A percentile compares a stretch with the other conserved stretches of the same genome.
phyloP scores from a whole-genome alignment of 176 grass and related monocot genomes.

The Oryza nivara region DNA sequence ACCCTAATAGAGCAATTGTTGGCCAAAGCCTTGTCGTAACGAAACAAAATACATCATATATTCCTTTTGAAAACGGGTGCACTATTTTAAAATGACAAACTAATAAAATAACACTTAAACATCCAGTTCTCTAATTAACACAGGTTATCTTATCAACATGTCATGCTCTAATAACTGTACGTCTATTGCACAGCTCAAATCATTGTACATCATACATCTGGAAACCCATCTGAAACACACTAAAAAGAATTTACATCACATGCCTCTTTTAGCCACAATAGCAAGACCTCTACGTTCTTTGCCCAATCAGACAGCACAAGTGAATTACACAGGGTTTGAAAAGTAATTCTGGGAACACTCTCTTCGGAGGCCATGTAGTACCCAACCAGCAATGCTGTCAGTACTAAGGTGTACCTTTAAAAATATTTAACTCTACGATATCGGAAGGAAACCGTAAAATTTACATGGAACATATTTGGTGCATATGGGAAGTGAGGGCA shows the following conservation, averaged over 20 bases:
- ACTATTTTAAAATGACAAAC: neutral
- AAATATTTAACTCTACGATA: neutral
- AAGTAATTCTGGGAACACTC: neutral
- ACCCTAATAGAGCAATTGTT: no score
- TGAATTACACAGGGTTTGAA: neutral
- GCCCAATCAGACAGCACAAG: slow-evolving; percentile 8
- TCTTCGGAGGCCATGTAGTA: slow-evolving; percentile 15
- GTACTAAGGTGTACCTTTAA: neutral
- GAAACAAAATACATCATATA: no score
- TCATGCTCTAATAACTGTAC: slow-evolving; percentile 1
- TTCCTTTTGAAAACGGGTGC: no score
- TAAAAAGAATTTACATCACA: slow-evolving; percentile 42
- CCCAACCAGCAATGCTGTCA: slow-evolving; percentile 21
- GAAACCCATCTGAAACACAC: slow-evolving; percentile 27
- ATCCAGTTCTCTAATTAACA: neutral
- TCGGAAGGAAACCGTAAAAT: slow-evolving; percentile 7
- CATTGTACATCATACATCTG: slow-evolving; percentile 29
- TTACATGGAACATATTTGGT: slow-evolving; percentile 5
- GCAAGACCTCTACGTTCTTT: slow-evolving; percentile 4
- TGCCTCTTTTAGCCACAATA: neutral
- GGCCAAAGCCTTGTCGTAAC: no score
- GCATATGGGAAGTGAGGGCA: slow-evolving; percentile 8
- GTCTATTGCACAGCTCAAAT: neutral
- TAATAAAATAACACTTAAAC: neutral
- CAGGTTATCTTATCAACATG: neutral